These are phyloP conservation scores for Glomus cerebriforme DNA, from an alignment of 192 early-diverging fungal species.

Conservation along the genomic window DNA sequence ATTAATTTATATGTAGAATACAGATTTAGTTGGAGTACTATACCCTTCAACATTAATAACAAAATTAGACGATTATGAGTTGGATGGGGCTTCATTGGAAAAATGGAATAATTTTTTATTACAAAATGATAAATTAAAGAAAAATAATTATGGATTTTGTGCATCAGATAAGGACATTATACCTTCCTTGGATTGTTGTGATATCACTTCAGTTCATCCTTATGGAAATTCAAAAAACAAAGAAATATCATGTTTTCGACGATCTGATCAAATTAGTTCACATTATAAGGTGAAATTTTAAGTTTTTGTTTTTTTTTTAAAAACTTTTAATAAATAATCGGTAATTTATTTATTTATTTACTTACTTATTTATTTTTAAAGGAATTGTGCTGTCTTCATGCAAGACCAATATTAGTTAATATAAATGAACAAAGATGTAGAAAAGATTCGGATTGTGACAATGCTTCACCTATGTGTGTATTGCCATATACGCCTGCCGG, in stretches of 20 bases:
- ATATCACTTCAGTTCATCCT: constrained; percentile 51
- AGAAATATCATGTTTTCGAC: constrained; percentile 53
- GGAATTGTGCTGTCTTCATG: constrained; percentile 39
- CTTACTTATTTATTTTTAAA: neutral
- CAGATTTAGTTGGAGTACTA: constrained; percentile 53
- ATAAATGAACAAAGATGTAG: constrained; percentile 43
- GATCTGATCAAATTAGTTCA: neutral
- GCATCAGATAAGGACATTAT: constrained; percentile 21
- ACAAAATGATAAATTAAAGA: neutral
- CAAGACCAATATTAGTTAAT: constrained; percentile 42
- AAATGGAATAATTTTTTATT: constrained; percentile 36
- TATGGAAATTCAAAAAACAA: constrained; percentile 55
- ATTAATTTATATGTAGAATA: constrained; percentile 33
- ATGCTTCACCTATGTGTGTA: constrained; percentile 45
- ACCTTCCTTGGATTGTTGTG: constrained; percentile 55
- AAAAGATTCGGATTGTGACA: constrained; percentile 36
- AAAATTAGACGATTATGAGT: constrained; percentile 43
- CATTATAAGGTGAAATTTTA: neutral
- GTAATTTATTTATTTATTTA: constrained; percentile 29
- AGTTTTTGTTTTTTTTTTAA: no score
- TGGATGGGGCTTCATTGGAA: constrained; percentile 42
- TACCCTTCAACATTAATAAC: constrained; percentile 44
- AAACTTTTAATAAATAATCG: no score
- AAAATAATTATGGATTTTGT: constrained; percentile 37
- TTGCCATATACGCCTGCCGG: constrained; percentile 54